Evolutionary conservation across 2,329 filamentous ascomycete species (phyloP).

Genomic region (Pseudopithomyces maydicus): DNA sequence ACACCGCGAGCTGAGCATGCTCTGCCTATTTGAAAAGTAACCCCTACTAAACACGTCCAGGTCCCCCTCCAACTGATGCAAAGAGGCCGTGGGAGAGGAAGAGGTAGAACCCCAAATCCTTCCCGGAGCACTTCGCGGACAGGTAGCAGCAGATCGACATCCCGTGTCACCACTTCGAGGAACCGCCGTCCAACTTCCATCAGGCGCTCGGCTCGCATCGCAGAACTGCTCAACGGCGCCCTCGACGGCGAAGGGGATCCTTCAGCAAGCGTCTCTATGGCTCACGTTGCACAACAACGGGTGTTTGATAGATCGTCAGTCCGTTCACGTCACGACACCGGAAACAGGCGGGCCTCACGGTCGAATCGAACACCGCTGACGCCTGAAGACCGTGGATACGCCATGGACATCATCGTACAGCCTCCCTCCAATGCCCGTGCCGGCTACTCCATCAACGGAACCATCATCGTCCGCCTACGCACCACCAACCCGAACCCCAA

Average conservation of each 20-base stretch:
- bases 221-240: slow-evolving; percentile 35
- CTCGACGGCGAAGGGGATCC: slow-evolving; percentile 14
- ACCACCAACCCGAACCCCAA: slow-evolving; percentile 37
- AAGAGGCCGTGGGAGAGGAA: slow-evolving; percentile 41
- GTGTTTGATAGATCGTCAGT: slow-evolving; percentile 38
- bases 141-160: slow-evolving; percentile 32
- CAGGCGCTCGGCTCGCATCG: slow-evolving; percentile 40
- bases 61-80: slow-evolving; percentile 42
- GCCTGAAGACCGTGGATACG: slow-evolving; percentile 40
- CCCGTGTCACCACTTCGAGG: slow-evolving; percentile 23
- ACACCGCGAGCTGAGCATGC: slow-evolving; percentile 28
- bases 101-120: slow-evolving; percentile 41
- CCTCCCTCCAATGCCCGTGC: slow-evolving; percentile 40
- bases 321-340: slow-evolving; percentile 33
- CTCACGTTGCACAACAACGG: slow-evolving; percentile 45
- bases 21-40: slow-evolving; percentile 21
- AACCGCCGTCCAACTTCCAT: slow-evolving; percentile 26
- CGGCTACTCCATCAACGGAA: slow-evolving; percentile 36
- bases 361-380: slow-evolving; percentile 28
- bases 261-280: slow-evolving; percentile 29
- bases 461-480: slow-evolving; percentile 41
- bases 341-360: slow-evolving; percentile 31
- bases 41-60: slow-evolving; percentile 35
- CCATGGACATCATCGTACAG: slow-evolving; percentile 46
- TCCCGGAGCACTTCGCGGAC: slow-evolving; percentile 31